A percentile compares a stretch with the other conserved stretches of the same genome.
Conservation (phyloP, 202 grass and related monocot species). For the Dendrocalamus latiflorus region DNA sequence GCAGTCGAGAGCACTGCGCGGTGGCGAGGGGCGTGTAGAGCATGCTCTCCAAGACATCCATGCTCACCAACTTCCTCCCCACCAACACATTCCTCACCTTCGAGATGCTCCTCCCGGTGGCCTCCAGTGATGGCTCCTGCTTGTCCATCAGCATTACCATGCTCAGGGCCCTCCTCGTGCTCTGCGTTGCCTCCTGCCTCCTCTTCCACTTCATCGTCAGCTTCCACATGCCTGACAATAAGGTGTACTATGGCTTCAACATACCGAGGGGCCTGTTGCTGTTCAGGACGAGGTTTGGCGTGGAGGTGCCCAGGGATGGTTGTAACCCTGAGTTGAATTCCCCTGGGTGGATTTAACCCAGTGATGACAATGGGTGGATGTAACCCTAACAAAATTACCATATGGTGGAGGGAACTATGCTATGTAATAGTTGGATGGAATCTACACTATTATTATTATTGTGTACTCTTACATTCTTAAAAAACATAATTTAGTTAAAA, state of each 20-base stretch:
- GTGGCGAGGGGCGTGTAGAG: conserved; percentile 29
- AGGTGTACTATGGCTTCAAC: conserved; percentile 58
- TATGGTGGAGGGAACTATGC: too few species aligned
- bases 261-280: conserved; percentile 45
- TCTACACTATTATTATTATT: too few species aligned
- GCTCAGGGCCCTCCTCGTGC: conserved; percentile 40
- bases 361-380: too few species aligned
- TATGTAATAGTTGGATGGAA: too few species aligned
- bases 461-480: too few species aligned
- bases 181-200: conserved; percentile 51
- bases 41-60: conserved; percentile 57
- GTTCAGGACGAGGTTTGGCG: conserved; percentile 42
- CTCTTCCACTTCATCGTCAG: conserved; percentile 73
- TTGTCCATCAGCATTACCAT: conserved; percentile 24
- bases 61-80: conserved; percentile 66
- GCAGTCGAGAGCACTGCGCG: too few species aligned
- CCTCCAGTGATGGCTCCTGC: conserved; percentile 46
- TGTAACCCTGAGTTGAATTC: conserved; percentile 42
- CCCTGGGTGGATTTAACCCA: conserved; percentile 43
- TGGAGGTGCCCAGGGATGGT: conserved; percentile 49
- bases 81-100: conserved; percentile 59
- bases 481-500: too few species aligned
- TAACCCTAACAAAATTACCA: too few species aligned
- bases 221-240: conserved; percentile 49
- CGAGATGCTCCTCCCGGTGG: conserved; percentile 44